Evolutionary conservation across 306 rosid genomes (phyloP).

Genomic region (Prunus padus): DNA sequence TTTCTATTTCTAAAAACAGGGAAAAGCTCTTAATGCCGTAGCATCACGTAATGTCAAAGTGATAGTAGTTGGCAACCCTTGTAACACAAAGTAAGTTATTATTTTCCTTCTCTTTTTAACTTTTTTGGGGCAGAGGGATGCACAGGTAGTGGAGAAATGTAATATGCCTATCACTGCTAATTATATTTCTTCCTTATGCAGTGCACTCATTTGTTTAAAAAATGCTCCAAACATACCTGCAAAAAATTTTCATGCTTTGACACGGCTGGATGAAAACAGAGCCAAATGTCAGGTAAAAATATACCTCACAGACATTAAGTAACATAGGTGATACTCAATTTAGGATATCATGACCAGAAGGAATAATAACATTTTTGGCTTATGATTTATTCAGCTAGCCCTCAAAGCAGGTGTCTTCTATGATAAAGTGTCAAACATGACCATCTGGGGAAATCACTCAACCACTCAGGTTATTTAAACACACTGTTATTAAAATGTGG

Average conservation of each 20-base stretch:
- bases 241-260: slow-evolving; percentile 87
- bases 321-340: background rate
- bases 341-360: slow-evolving; percentile 4
- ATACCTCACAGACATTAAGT: background rate
- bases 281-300: slow-evolving; percentile 91
- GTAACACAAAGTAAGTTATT: slow-evolving; percentile 81
- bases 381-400: slow-evolving; percentile 62
- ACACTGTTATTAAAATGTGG: slow-evolving; percentile 5
- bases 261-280: slow-evolving; percentile 94
- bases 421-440: slow-evolving; percentile 88
- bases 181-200: slow-evolving; percentile 31
- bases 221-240: slow-evolving; percentile 97
- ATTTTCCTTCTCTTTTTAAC: slow-evolving; percentile 6
- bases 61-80: slow-evolving; percentile 93
- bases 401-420: slow-evolving; percentile 98
- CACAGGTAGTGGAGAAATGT: slow-evolving; percentile 16
- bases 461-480: slow-evolving; percentile 79
- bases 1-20: slow-evolving; percentile 36
- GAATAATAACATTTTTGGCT: slow-evolving; percentile 18
- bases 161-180: slow-evolving; percentile 23
- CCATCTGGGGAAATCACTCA: slow-evolving; percentile 99
- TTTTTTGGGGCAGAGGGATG: background rate
- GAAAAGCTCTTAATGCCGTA: slow-evolving; percentile 81
- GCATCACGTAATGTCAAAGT: slow-evolving; percentile 91
- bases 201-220: slow-evolving; percentile 91